These are phyloP conservation scores for Kregervanrija fluxuum DNA, from an alignment of 805 yeast species.

Conservation along the genomic window DNA sequence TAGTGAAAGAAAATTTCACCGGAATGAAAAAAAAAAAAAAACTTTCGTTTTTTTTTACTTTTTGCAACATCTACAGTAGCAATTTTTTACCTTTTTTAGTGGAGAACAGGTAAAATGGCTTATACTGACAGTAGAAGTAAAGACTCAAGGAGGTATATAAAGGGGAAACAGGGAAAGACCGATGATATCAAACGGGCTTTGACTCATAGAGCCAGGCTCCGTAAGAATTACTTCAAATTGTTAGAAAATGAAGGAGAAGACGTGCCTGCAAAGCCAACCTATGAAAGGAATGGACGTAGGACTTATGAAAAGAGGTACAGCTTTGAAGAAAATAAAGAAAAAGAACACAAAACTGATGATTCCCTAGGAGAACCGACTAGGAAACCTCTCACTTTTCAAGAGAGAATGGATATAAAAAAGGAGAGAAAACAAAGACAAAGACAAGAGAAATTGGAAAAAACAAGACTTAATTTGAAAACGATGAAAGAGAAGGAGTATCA, in stretches of 20 bases:
- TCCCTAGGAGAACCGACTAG: constrained; percentile 26
- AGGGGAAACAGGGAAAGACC: constrained; percentile 25
- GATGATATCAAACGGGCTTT: constrained; percentile 74
- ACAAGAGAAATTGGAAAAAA: constrained; percentile 34
- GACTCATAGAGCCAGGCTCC: constrained; percentile 71
- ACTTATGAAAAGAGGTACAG: background rate
- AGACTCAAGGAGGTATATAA: constrained; percentile 12
- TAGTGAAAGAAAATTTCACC: background rate
- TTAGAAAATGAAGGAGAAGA: constrained; percentile 63
- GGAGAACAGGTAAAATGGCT: background rate
- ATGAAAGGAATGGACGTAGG: constrained; percentile 5
- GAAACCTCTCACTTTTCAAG: constrained; percentile 34
- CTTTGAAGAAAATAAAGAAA: constrained; percentile 10
- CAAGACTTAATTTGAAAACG: constrained; percentile 24
- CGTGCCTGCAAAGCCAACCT: constrained; percentile 33
- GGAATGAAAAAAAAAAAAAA: background rate
- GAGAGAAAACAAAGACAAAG: constrained; percentile 38
- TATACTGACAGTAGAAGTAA: constrained; percentile 3
- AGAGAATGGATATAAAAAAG: constrained; percentile 37
- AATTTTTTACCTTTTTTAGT: background rate
- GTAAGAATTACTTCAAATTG: constrained; percentile 74
- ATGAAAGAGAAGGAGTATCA: constrained; percentile 34
- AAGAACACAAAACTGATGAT: constrained; percentile 11
- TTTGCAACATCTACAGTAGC: background rate
- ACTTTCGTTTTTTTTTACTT: background rate